phyloP scores from a whole-genome alignment of 2,329 filamentous ascomycete genomes.

The Aspergillus sp. region DNA sequence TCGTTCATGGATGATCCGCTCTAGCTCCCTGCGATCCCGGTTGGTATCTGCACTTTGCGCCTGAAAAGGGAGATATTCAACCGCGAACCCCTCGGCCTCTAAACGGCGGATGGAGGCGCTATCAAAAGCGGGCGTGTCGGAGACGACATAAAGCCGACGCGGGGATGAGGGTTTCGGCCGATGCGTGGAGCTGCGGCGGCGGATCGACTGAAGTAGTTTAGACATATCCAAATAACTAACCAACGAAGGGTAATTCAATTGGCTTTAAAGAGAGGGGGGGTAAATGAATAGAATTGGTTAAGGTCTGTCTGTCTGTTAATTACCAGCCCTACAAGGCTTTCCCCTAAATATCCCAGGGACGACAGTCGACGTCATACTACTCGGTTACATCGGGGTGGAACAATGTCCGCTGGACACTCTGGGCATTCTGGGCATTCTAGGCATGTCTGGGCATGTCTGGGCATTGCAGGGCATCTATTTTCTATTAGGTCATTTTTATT shows the following conservation, averaged over 20 bases:
- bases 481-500: background rate
- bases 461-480: background rate
- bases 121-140: conserved; percentile 48
- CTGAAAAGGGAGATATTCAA: conserved; percentile 53
- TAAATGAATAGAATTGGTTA: background rate
- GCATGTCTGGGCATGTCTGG: background rate
- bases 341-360: background rate
- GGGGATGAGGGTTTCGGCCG: conserved; percentile 10
- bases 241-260: background rate
- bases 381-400: background rate
- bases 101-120: conserved; percentile 52
- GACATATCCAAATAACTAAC: background rate
- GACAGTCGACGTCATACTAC: conserved; percentile 1
- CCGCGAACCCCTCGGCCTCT: conserved; percentile 58
- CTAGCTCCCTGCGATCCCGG: conserved; percentile 50
- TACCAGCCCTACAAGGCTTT: background rate
- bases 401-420: too few relatives aligned
- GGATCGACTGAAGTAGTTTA: background rate
- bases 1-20: conserved; percentile 49
- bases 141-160: conserved; percentile 31
- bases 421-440: background rate
- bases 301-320: background rate
- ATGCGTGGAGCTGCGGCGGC: conserved; percentile 3
- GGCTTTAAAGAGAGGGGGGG: background rate
- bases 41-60: conserved; percentile 29